Evolutionary conservation across 208 protist species (phyloP).

Genomic region (Acanthamoeba lenticulata): DNA sequence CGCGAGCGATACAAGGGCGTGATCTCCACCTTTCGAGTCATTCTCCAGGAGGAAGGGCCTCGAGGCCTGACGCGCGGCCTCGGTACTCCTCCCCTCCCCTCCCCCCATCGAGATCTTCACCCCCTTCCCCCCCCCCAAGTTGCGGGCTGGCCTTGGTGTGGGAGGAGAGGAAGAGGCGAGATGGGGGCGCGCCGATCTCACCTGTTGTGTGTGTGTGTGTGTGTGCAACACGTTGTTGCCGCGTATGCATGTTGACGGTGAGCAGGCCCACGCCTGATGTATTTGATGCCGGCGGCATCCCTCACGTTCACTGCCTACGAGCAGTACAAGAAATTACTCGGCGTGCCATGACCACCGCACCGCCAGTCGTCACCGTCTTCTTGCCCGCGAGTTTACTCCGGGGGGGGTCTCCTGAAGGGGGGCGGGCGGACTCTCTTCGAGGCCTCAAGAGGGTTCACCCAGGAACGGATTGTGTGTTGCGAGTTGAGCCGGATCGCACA

Average conservation of each 20-base stretch:
- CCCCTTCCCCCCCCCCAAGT: neutral
- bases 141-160: neutral
- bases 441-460: no score
- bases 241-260: no score
- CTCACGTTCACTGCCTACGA: slow-evolving; percentile 56
- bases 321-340: slow-evolving; percentile 36
- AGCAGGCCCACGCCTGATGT: slow-evolving; percentile 1
- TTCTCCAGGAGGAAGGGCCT: slow-evolving; percentile 27
- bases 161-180: no score
- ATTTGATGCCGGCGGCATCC: slow-evolving; percentile 25
- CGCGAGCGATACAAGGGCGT: slow-evolving; percentile 19
- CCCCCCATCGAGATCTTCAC: neutral
- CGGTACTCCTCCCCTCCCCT: neutral
- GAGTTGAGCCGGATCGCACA: neutral
- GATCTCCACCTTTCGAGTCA: neutral
- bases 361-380: no score
- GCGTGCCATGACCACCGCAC: neutral
- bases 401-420: no score
- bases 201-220: no score
- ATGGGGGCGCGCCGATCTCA: no score
- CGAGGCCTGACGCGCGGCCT: neutral
- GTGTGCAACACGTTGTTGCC: no score
- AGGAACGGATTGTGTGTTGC: neutral
- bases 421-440: no score
- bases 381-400: no score